These are phyloP conservation scores for Microdochium nivale DNA, from an alignment of 2,329 filamentous ascomycete genomes.

Conservation along the genomic window DNA sequence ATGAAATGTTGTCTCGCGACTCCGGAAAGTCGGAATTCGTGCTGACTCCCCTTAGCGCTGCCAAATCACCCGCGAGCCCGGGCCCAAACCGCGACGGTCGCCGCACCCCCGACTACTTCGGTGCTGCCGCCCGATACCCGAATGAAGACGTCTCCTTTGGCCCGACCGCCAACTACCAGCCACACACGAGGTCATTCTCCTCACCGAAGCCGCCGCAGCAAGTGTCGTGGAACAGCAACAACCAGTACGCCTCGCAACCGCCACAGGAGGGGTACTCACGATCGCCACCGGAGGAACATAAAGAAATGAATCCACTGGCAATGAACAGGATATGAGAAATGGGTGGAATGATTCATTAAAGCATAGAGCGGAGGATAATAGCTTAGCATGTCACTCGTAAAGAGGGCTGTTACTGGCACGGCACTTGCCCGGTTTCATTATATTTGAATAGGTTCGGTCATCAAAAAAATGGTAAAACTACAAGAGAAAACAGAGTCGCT, in stretches of 20 bases:
- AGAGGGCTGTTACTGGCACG: background rate
- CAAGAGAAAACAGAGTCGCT: too few relatives aligned
- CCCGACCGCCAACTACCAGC: slow-evolving; percentile 39
- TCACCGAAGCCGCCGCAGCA: slow-evolving; percentile 41
- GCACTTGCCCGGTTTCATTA: background rate
- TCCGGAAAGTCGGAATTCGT: slow-evolving; percentile 36
- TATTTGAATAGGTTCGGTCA: background rate
- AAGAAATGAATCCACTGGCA: slow-evolving; percentile 43
- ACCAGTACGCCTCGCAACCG: slow-evolving; percentile 7
- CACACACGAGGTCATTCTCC: slow-evolving; percentile 46
- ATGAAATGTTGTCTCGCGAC: slow-evolving; percentile 69
- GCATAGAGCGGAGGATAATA: slow-evolving; percentile 11
- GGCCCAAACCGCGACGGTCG: slow-evolving; percentile 22
- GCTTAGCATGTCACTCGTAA: background rate
- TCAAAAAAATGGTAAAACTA: background rate
- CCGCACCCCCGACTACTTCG: slow-evolving; percentile 47
- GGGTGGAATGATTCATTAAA: background rate
- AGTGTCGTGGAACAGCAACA: background rate
- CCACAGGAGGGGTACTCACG: background rate
- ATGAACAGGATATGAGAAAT: slow-evolving; percentile 44
- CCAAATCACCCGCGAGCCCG: slow-evolving; percentile 21
- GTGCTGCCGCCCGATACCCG: slow-evolving; percentile 19
- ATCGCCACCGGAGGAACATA: slow-evolving; percentile 5
- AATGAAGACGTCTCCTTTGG: background rate
- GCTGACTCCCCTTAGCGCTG: slow-evolving; percentile 41